Percentiles rank a stretch among this genome's conserved stretches.
phyloP scores from a whole-genome alignment of 1,284 basidiomycete genomes.

The Irpex sp. region DNA sequence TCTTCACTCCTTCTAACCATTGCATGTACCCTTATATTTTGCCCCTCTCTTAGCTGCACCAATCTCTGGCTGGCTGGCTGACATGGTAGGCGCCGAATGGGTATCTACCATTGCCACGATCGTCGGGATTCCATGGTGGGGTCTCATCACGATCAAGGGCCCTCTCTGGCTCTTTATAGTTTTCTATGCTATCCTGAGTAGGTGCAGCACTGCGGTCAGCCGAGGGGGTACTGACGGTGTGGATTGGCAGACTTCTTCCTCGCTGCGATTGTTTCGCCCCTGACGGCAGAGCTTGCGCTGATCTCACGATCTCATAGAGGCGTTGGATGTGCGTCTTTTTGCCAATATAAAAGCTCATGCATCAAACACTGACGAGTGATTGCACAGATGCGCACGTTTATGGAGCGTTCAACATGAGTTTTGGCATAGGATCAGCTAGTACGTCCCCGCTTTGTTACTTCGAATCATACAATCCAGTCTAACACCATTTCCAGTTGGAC shows the following conservation, averaged over 20 bases:
- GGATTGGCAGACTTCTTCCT: conserved; percentile 52
- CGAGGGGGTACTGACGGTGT: conserved; percentile 6
- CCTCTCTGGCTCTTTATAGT: conserved; percentile 60
- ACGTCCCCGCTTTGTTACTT: conserved; percentile 11
- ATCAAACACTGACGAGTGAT: neutral
- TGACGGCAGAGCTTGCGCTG: conserved; percentile 61
- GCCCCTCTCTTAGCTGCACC: conserved; percentile 44
- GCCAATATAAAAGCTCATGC: neutral
- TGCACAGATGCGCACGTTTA: conserved; percentile 59
- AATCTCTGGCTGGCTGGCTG: conserved; percentile 57
- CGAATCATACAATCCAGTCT: neutral
- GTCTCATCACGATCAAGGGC: conserved; percentile 48
- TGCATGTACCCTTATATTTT: neutral
- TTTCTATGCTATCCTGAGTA: conserved; percentile 53
- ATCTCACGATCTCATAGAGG: conserved; percentile 53
- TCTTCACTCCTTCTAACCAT: neutral
- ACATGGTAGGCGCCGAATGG: conserved; percentile 60
- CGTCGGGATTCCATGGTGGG: conserved; percentile 65
- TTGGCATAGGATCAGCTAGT: conserved; percentile 59
- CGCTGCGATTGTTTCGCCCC: conserved; percentile 51
- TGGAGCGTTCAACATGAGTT: conserved; percentile 66
- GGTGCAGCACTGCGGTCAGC: conserved; percentile 15
- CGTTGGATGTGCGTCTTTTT: conserved; percentile 56
- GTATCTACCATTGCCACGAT: conserved; percentile 44
- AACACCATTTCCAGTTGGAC: conserved; percentile 46